Evolutionary conservation across 2,329 filamentous ascomycete genomes (phyloP), one percentile per base, ranked within the genome.

Genomic region (Aspergillus sp.): DNA sequence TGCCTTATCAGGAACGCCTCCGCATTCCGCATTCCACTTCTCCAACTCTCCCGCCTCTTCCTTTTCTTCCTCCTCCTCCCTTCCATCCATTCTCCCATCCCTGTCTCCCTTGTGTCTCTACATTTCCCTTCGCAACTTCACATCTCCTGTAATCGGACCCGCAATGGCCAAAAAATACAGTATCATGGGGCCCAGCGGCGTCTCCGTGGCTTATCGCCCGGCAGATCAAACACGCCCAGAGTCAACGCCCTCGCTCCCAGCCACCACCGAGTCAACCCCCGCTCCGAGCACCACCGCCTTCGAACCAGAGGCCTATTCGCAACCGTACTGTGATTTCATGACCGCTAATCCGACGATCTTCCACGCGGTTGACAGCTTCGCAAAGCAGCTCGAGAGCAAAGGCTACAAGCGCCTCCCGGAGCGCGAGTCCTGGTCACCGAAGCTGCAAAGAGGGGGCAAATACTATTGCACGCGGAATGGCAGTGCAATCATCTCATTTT

Each of bases 271-370:
- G 17, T 36, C 53, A 40, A 40, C 36, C 51, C 51, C 61, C 52
- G 42, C 48, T 36, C 41, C 57, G 6, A 48, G 52, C 44, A 46
- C 60, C 16, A 42, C 46, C 45, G 53, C 61, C 17, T 46, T 65
- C 17, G 59, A 73, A 47, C 72, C 75, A 4, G 84, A 85, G 64
- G 79, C 79, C 53, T 95, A 91, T 70, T 88, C 89, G 8, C 80
- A 90, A 73, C 90, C 91, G 1, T 96, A 95, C 70, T 87, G 88
- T 68, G 82, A 90, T 48, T 97, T 96, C 68, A 82, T 97, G 76
- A 88, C 85, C 42, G 82, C 88, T 56, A 96, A 96, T 67, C 94
- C 94, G 0, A 97, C 94, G 8, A 83, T 96, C 44, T 99, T 95
- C 71, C 94, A 99, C 66, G 85, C 90, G 1, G 91, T 96, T 24